Conservation (phyloP, 2,329 filamentous ascomycete species). For the Apiospora arundinis region DNA sequence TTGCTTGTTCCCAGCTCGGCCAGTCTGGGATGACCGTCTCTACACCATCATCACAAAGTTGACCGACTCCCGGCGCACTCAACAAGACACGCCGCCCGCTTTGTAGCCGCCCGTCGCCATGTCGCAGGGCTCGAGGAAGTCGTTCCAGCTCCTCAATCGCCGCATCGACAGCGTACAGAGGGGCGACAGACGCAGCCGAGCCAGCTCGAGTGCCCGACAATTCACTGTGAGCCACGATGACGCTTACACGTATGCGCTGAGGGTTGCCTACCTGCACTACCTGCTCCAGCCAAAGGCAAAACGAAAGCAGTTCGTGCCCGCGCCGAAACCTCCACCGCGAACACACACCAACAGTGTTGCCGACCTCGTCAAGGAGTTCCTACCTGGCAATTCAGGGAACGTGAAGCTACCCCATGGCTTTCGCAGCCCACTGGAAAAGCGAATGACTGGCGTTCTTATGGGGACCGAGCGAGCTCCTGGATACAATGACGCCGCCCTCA, state of each 20-base stretch:
- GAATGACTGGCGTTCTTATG: conserved; percentile 80
- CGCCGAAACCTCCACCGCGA: conserved; percentile 65
- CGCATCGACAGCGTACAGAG: conserved; percentile 52
- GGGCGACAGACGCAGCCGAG: conserved; percentile 47
- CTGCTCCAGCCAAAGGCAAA: conserved; percentile 90
- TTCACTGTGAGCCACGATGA: conserved; percentile 71
- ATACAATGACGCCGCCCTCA: conserved; percentile 88
- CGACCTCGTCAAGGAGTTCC: conserved; percentile 89
- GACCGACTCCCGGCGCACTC: conserved; percentile 21
- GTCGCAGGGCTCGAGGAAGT: conserved; percentile 59
- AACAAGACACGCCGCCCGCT: not conserved
- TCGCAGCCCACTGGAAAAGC: conserved; percentile 64
- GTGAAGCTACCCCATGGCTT: conserved; percentile 66
- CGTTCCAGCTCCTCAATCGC: conserved; percentile 48
- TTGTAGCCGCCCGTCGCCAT: conserved; percentile 40
- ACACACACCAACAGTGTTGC: conserved; percentile 72
- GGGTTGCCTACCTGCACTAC: conserved; percentile 90
- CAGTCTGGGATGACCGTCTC: conserved; percentile 9
- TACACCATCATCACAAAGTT: conserved; percentile 1
- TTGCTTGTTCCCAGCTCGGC: not conserved
- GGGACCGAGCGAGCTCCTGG: conserved; percentile 85
- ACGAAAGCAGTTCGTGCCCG: conserved; percentile 82
- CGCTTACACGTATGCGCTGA: conserved; percentile 89
- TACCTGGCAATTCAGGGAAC: conserved; percentile 54
- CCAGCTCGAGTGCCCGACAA: conserved; percentile 53